Base-by-base conservation (phyloP, 495 filamentous ascomycete genomes). In the Apiosordaria backusii region DNA sequence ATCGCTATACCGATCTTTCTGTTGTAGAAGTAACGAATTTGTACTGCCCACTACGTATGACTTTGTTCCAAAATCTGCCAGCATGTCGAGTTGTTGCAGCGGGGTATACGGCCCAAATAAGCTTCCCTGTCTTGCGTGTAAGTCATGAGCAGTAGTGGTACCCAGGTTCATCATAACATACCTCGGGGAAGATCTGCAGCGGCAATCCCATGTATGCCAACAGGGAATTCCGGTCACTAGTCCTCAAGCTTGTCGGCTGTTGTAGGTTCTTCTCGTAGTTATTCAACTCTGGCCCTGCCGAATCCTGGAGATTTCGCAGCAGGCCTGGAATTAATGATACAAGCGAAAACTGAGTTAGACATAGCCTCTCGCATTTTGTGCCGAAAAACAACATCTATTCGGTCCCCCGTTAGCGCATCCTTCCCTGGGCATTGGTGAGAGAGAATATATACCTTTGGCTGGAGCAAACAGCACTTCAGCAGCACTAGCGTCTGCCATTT, bases 31-130 rank as follows among this genome's bases (percentile, higher is more conserved):
- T 54, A 99, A 81, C 18, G 92, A 96, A 74, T 99, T 99, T 25
- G 95, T 99, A 53, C 93, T 97, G 64, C 95, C 95, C 65, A 98
- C 95, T 50, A 99, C 90, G 74, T 98, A 98, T 10, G 93, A 97
- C 79, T 96, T 98, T 18, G 96, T 99, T 19, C 91, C 93, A 67
- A 92, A 86, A 75, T 99, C 95, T 58, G 95, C 93, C 23, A 99
- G 85, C 64, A 97, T 80, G 78, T 99, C 95, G 63, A 99, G 86
- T 77, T 97, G 93, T 76, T 99, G 95, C 24, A 99, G 78, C 21
- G 95, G 95, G 2, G 96, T 99, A 78, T 99, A 99, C 0, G 95
- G 95, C 1, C 95, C 94, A 74, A 98, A 97, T 68, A 99, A 84
- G 75, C 92, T 93, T 60, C 95, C 95, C 88, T 93, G 63, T 50